phyloP scores from a whole-genome alignment of 139 green algal genomes.

The Picochlorum sp. region DNA sequence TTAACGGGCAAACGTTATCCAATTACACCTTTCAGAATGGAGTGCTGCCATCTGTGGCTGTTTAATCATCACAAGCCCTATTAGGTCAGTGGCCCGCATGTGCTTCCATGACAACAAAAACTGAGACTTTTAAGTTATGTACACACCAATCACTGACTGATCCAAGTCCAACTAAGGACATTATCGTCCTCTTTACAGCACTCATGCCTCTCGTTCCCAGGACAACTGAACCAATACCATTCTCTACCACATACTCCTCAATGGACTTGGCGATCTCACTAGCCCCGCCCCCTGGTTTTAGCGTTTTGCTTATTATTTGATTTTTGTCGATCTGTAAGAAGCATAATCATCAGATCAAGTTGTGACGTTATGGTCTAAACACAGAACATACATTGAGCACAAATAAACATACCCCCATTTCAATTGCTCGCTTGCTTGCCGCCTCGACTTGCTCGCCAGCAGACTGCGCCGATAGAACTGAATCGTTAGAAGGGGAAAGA shows the following conservation, averaged over 20 bases:
- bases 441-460: too few species aligned
- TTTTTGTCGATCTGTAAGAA: slow-evolving; percentile 7
- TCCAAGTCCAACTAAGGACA: slow-evolving; percentile 49
- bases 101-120: neutral
- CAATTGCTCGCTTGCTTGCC: too few species aligned
- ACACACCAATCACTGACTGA: slow-evolving; percentile 38
- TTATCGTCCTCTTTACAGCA: slow-evolving; percentile 31
- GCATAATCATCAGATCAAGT: neutral
- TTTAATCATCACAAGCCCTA: too few species aligned
- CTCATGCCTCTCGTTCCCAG: slow-evolving; percentile 43
- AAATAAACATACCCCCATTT: too few species aligned
- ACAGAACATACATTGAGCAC: too few species aligned
- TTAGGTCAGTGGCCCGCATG: too few species aligned
- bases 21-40: too few species aligned
- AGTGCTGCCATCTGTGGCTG: too few species aligned
- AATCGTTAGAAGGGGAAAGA: too few species aligned
- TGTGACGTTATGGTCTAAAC: too few species aligned
- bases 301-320: slow-evolving; percentile 10
- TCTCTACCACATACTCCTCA: slow-evolving; percentile 27
- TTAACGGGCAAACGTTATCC: too few species aligned
- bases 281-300: slow-evolving; percentile 20
- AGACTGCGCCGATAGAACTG: too few species aligned
- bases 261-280: slow-evolving; percentile 35
- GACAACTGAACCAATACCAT: slow-evolving; percentile 28
- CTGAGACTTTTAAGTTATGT: slow-evolving; percentile 17